Percentiles rank a stretch among this genome's conserved stretches.
These are phyloP conservation scores for Trichosporon sp. DNA, from an alignment of 1,284 basidiomycete genomes.

Conservation along the genomic window DNA sequence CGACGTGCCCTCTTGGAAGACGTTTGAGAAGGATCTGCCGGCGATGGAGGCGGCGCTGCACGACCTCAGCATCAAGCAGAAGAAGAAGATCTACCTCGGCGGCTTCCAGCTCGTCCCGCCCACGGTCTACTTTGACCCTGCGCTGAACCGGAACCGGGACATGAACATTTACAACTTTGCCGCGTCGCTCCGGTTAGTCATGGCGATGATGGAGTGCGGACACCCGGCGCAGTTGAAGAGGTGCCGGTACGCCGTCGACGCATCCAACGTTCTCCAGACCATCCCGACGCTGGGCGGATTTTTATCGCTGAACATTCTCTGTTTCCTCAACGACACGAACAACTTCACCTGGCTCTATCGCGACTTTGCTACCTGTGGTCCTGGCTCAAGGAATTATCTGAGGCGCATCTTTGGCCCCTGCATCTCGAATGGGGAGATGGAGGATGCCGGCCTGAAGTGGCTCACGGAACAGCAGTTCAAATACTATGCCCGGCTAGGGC, in stretches of 20 bases:
- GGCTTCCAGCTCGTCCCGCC: constrained; percentile 47
- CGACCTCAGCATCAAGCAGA: constrained; percentile 29
- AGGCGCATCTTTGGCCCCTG: constrained; percentile 38
- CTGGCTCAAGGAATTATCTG: constrained; percentile 36
- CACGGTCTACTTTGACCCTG: constrained; percentile 37
- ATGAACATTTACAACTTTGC: constrained; percentile 36
- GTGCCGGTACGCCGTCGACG: constrained; percentile 42
- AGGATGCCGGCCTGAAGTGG: constrained; percentile 43
- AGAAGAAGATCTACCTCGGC: constrained; percentile 35
- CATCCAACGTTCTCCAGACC: constrained; percentile 35
- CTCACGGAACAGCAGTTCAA: constrained; percentile 43
- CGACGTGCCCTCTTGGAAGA: constrained; percentile 32
- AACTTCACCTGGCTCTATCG: constrained; percentile 36
- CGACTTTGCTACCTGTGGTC: constrained; percentile 43
- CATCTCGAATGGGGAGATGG: constrained; percentile 37
- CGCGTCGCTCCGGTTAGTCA: constrained; percentile 38
- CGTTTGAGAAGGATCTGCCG: constrained; percentile 30
- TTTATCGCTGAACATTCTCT: constrained; percentile 37
- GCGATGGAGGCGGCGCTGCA: constrained; percentile 36
- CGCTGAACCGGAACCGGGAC: constrained; percentile 23
- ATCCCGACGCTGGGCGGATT: constrained; percentile 43
- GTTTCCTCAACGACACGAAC: constrained; percentile 35
- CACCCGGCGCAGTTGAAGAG: constrained; percentile 31
- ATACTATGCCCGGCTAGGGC: constrained; percentile 39
- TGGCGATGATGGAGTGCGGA: constrained; percentile 37